Evolutionary conservation across 495 filamentous ascomycete species (phyloP), one percentile per base, ranked within the genome.

Genomic region (Aspergillus funiculosus): DNA sequence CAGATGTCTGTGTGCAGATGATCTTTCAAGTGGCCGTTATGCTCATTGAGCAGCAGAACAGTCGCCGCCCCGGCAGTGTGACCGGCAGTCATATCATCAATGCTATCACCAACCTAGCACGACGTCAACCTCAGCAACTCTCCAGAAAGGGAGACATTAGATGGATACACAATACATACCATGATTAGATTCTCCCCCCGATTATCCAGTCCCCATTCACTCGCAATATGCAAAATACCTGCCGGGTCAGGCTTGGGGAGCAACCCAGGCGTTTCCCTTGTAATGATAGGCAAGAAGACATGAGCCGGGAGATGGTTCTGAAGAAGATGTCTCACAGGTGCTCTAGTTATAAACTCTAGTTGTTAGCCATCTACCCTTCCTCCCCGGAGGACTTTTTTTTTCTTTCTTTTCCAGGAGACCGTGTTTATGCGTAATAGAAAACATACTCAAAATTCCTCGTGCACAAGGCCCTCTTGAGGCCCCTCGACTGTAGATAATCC

Each of bases 51-150:
- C 30, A 98, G 74, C 59, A 98, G 62, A 37, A 95, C 89, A 4
- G 92, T 96, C 18, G 87, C 88, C 6, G 90, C 86, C 3, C 91
- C 91, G 7, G 92, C 92, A 32, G 70, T 72, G 51, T 83, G 77
- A 0, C 92, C 92, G 5, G 92, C 86, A 15, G 85, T 88, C 78
- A 98, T 89, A 61, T 98, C 92, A 58, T 98, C 92, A 40, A 94
- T 77, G 41, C 83, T 89, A 58, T 98, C 91, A 5, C 91, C 91
- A 9, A 90, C 80, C 81, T 85, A 10, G 8, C 41, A 24, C 18
- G 11, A 18, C 4, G 35, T 50, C 26, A 51, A 36, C 29, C 20
- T 19, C 7, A 14, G 14, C 17, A 7, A 22, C 11, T 14, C 21
- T 22, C 11, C 13, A 20, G 4, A 13, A 32, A 41, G 21, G 28